A percentile compares a stretch with the other conserved stretches of the same genome.
Conservation (phyloP, 2,329 filamentous ascomycete genomes). For the Sporothrix protearum region DNA sequence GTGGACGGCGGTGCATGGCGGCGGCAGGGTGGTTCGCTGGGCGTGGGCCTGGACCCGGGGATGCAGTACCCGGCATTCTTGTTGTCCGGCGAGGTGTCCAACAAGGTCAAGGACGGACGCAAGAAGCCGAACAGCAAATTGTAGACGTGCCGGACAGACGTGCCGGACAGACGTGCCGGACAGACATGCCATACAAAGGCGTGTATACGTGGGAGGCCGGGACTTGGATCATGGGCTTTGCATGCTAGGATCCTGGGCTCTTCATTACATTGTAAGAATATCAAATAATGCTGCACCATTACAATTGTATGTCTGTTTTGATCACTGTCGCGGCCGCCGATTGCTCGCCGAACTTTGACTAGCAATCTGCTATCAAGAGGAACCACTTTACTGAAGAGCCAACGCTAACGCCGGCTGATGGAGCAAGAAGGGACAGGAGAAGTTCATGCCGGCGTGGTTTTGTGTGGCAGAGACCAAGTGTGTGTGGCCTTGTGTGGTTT, state of each 20-base stretch:
- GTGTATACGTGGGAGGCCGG: not conserved
- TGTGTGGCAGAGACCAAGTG: not conserved
- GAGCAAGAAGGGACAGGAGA: not conserved
- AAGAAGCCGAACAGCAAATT: conserved; percentile 34
- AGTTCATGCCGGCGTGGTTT: not conserved
- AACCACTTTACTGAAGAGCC: not conserved
- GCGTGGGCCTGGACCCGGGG: conserved; percentile 45
- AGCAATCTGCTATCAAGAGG: not conserved
- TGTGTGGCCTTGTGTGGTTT: not conserved
- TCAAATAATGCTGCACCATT: not conserved
- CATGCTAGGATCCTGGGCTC: not conserved
- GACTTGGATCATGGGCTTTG: not conserved
- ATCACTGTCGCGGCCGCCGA: not conserved
- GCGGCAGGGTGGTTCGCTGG: conserved; percentile 43
- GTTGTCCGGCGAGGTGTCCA: conserved; percentile 40
- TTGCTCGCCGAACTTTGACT: not conserved
- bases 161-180: not conserved
- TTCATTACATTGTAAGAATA: conserved; percentile 8
- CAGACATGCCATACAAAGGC: not conserved
- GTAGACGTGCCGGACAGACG: not conserved
- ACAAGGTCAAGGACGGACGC: conserved; percentile 40
- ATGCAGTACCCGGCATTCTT: conserved; percentile 55
- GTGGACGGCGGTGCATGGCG: conserved; percentile 63
- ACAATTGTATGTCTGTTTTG: not conserved
- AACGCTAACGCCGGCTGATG: not conserved